Conservation (phyloP, 192 early-diverging fungal species). For the Coemansia sp. region DNA sequence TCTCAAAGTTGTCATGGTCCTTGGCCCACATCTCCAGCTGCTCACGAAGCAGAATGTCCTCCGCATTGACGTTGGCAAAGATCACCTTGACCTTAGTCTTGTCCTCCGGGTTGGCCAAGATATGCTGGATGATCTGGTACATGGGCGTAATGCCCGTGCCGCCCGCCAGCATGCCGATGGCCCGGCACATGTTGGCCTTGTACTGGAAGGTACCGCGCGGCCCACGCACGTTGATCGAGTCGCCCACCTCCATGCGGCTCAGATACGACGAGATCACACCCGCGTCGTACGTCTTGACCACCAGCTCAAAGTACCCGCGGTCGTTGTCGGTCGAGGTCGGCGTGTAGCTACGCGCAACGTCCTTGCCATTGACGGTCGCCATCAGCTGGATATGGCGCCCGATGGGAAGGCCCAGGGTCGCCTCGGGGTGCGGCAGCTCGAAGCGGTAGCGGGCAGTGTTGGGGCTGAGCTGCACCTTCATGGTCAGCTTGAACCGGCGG, state of each 20-base stretch:
- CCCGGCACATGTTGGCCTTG: conserved; percentile 68
- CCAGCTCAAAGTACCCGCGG: conserved; percentile 81
- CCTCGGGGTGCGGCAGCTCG: conserved; percentile 61
- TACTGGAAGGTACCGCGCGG: conserved; percentile 90
- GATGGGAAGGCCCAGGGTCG: conserved; percentile 79
- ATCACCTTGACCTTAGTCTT: conserved; percentile 81
- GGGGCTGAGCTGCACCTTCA: conserved; percentile 70
- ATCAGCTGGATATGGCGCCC: conserved; percentile 90
- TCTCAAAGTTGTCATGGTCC: conserved; percentile 70
- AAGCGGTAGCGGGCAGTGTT: conserved; percentile 93
- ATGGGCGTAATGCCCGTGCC: conserved; percentile 97
- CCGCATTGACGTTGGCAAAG: conserved; percentile 84
- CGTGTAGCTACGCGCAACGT: conserved; percentile 83
- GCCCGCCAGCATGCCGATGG: conserved; percentile 89
- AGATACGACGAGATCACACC: conserved; percentile 78
- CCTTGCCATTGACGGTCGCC: conserved; percentile 77
- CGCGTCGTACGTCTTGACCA: conserved; percentile 85
- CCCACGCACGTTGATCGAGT: conserved; percentile 70
- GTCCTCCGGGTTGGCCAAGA: conserved; percentile 80
- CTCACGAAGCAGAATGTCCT: conserved; percentile 80
- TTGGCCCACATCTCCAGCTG: conserved; percentile 73
- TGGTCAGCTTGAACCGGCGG: conserved; percentile 69
- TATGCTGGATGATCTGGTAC: conserved; percentile 86
- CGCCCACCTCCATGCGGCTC: conserved; percentile 62
- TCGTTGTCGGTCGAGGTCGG: conserved; percentile 82